A percentile compares a stretch with the other conserved stretches of the same genome.
Evolutionary conservation across 345 rosid species (phyloP).

Genomic region (Eucalyptus tenuipes): DNA sequence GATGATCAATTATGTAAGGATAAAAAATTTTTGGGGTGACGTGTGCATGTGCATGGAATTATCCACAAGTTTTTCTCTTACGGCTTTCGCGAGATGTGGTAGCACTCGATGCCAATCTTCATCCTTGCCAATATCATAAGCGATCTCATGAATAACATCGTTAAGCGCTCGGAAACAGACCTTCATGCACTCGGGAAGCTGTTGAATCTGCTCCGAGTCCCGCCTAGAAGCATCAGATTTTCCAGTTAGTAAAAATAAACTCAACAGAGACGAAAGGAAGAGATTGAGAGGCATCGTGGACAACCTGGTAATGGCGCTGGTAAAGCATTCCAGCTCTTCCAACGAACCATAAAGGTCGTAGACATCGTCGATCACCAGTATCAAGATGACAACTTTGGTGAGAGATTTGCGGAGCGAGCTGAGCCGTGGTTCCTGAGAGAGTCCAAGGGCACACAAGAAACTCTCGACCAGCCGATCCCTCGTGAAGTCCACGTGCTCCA

Average conservation of each 20-base stretch:
- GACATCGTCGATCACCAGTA: slow-evolving; percentile 39
- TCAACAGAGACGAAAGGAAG: too few species aligned
- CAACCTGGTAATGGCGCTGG: slow-evolving; percentile 24
- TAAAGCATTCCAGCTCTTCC: slow-evolving; percentile 30
- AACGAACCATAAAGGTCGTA: slow-evolving; percentile 44
- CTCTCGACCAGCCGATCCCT: slow-evolving; percentile 41
- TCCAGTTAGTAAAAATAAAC: neutral
- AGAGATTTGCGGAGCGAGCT: slow-evolving; percentile 27
- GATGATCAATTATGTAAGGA: neutral
- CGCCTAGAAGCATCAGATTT: slow-evolving; percentile 8
- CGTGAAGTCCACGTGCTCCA: slow-evolving; percentile 17
- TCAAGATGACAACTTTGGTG: slow-evolving; percentile 20
- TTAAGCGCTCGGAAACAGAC: slow-evolving; percentile 20
- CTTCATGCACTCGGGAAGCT: slow-evolving; percentile 31
- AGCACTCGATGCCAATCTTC: slow-evolving; percentile 2
- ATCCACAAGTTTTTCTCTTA: neutral
- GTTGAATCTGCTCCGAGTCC: slow-evolving; percentile 8
- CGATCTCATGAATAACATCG: slow-evolving; percentile 11
- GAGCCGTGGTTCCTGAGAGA: slow-evolving; percentile 5
- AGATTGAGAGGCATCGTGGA: neutral
- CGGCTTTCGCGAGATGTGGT: slow-evolving; percentile 24
- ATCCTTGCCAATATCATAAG: slow-evolving; percentile 16
- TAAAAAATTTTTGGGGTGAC: neutral
- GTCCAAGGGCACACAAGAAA: slow-evolving; percentile 32
- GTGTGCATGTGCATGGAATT: neutral